Evolutionary conservation across 176 grass and related monocot genomes (phyloP), one percentile per base, ranked within the genome.

Genomic region (Ensete glaucum): DNA sequence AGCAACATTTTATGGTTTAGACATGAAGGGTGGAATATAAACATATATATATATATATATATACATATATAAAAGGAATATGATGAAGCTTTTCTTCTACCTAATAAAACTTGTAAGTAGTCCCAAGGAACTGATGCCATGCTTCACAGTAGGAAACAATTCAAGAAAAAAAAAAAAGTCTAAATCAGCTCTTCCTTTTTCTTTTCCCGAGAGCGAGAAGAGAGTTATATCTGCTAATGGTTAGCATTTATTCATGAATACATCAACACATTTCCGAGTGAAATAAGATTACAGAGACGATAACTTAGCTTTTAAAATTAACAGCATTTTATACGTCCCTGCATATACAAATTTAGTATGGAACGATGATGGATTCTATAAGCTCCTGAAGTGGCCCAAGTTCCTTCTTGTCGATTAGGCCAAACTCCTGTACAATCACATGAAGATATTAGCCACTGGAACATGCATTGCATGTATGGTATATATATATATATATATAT

Each of bases 331-430:
- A 17, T 10, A 34, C 13, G 7, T 14, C 34, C 14, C 10, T 64
- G n/a, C 11, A 67, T 26, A 29, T 17, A 16, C 12, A 22, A n/a
- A 22, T 49, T 85, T 77, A 91, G 69, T 91, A 93, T 56, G 90
- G 90, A 74, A 91, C 81, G 52, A 96, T 91, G 76, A 99, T 94
- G 15, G 95, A 94, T 79, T 99, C 96, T 12, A 99, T 94, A 13
- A 99, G 84, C 76, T 99, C 91, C 73, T 99, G 90, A 68, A 99
- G 96, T 23, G 91, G 96, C 55, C 83, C 96, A 76, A 99, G 84
- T 48, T 95, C 96, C 74, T 89, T 91, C 81, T 94, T 99, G 84
- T 99, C 91, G 86, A 99, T 89, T 81, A 99, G 77, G 4, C 84
- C 96, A 73, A 99, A 99, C 77, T 95, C 96, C 91, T 99, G 82